These are phyloP conservation scores for Candida koratica DNA, from an alignment of 805 yeast species.

Conservation along the genomic window DNA sequence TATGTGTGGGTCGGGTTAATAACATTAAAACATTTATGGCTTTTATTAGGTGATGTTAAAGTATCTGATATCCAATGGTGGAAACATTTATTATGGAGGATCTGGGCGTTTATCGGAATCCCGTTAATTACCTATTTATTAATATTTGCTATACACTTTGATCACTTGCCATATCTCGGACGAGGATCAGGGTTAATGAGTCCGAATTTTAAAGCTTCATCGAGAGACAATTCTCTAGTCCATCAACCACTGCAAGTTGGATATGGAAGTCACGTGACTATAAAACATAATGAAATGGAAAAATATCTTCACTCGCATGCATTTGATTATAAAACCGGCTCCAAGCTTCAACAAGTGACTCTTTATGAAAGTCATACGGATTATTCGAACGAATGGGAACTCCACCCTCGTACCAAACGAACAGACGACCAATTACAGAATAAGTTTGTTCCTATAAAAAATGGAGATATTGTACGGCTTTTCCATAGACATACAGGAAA, in stretches of 20 bases:
- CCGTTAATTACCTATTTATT: slow-evolving; percentile 59
- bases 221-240: slow-evolving; percentile 37
- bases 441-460: slow-evolving; percentile 36
- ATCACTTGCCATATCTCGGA: slow-evolving; percentile 44
- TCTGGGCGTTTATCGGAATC: slow-evolving; percentile 42
- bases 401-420: slow-evolving; percentile 24
- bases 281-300: slow-evolving; percentile 69
- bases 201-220: slow-evolving; percentile 61
- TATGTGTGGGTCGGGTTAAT: slow-evolving; percentile 57
- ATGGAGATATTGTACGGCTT: slow-evolving; percentile 59
- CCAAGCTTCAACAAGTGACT: slow-evolving; percentile 76
- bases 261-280: slow-evolving; percentile 65
- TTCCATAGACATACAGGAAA: slow-evolving; percentile 67
- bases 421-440: slow-evolving; percentile 38
- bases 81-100: slow-evolving; percentile 39
- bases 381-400: slow-evolving; percentile 65
- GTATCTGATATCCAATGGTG: slow-evolving; percentile 36
- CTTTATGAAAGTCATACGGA: slow-evolving; percentile 59
- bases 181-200: slow-evolving; percentile 61
- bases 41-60: slow-evolving; percentile 60
- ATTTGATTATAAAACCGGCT: slow-evolving; percentile 58
- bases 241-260: slow-evolving; percentile 60
- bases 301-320: slow-evolving; percentile 80
- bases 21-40: slow-evolving; percentile 57
- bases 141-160: slow-evolving; percentile 56